Conservation (phyloP, 2,329 filamentous ascomycete species). For the Talaromyces atroroseus region DNA sequence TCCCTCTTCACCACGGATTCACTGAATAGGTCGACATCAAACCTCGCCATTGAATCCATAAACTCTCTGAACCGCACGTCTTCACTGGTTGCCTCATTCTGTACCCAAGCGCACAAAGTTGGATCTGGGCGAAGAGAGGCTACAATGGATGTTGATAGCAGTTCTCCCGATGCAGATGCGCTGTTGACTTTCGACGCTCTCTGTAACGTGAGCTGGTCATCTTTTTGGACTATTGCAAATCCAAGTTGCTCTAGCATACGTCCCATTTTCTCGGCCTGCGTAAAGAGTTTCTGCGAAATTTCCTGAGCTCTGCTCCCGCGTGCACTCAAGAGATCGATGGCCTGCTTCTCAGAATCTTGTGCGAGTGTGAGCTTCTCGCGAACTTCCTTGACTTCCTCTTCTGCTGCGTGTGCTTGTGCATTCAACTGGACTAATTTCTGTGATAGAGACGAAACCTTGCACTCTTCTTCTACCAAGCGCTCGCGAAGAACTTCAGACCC, state of each 20-base stretch:
- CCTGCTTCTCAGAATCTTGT: slow-evolving; percentile 27
- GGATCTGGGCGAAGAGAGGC: slow-evolving; percentile 53
- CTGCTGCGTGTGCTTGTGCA: slow-evolving; percentile 67
- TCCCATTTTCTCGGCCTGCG: slow-evolving; percentile 76
- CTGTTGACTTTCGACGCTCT: slow-evolving; percentile 56
- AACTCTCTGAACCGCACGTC: slow-evolving; percentile 69
- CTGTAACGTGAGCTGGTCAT: slow-evolving; percentile 68
- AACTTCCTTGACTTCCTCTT: slow-evolving; percentile 66
- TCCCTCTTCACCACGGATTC: slow-evolving; percentile 84
- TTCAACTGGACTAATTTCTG: slow-evolving; percentile 69
- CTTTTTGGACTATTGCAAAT: slow-evolving; percentile 71
- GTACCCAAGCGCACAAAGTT: slow-evolving; percentile 76
- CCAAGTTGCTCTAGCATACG: slow-evolving; percentile 81
- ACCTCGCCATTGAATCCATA: slow-evolving; percentile 65
- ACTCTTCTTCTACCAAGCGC: slow-evolving; percentile 69
- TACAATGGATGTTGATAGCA: slow-evolving; percentile 29
- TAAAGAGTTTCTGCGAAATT: slow-evolving; percentile 74
- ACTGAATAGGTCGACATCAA: slow-evolving; percentile 77
- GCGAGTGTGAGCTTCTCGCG: slow-evolving; percentile 52
- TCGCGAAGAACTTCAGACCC: slow-evolving; percentile 74
- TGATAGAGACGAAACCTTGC: slow-evolving; percentile 60
- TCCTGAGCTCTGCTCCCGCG: slow-evolving; percentile 73
- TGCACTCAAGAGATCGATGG: slow-evolving; percentile 56
- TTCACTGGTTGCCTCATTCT: slow-evolving; percentile 61
- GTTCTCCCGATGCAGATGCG: slow-evolving; percentile 31